Evolutionary conservation across 75 land plant genomes (phyloP).

Genomic region (Adiantum capillusveneris): DNA sequence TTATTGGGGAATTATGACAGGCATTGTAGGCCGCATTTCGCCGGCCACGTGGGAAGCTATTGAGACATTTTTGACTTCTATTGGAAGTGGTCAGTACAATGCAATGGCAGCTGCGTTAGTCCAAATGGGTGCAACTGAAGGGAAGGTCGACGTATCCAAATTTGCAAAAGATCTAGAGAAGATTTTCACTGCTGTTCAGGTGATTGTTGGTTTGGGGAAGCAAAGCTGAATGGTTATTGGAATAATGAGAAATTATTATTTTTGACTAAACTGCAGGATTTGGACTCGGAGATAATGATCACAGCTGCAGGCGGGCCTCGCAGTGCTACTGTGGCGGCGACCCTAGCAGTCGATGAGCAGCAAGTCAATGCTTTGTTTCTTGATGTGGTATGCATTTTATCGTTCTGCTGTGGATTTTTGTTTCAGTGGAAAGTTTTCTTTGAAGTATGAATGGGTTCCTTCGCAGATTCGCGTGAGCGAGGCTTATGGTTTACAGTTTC

Average conservation of each 20-base stretch:
- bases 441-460: too few relatives aligned
- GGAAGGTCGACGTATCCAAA: slow-evolving; percentile 49
- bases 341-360: slow-evolving; percentile 76
- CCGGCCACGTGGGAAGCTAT: slow-evolving; percentile 96
- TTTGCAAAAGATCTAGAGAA: slow-evolving; percentile 90
- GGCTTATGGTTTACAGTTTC: slow-evolving; percentile 93
- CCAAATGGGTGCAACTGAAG: slow-evolving; percentile 90
- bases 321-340: slow-evolving; percentile 74
- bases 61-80: slow-evolving; percentile 78
- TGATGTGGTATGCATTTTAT: slow-evolving; percentile 65
- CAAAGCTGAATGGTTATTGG: neutral
- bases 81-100: slow-evolving; percentile 72
- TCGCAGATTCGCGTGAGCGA: slow-evolving; percentile 83
- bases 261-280: slow-evolving; percentile 32
- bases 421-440: neutral
- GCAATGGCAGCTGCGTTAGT: slow-evolving; percentile 86
- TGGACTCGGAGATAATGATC: slow-evolving; percentile 78
- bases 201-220: slow-evolving; percentile 10
- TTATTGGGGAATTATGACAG: too few relatives aligned
- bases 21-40: slow-evolving; percentile 96
- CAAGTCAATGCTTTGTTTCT: slow-evolving; percentile 94
- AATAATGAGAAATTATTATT: neutral
- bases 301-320: slow-evolving; percentile 67
- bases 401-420: neutral
- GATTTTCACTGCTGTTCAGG: slow-evolving; percentile 82